Conservation (phyloP, 2,329 filamentous ascomycete species). For the Atkinsonella texensis region DNA sequence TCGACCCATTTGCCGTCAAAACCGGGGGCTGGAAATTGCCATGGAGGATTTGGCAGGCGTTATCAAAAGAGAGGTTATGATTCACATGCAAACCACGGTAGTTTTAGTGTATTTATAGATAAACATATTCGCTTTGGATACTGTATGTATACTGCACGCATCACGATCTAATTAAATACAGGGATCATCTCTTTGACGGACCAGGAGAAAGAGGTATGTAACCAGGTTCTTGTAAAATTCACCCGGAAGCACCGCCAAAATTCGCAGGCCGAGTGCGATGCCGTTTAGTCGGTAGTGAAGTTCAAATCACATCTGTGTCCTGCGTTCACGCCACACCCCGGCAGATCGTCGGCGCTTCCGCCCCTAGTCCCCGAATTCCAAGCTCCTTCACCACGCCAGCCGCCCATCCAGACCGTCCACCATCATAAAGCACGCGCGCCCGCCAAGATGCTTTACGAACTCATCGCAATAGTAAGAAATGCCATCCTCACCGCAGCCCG, state of each 20-base stretch:
- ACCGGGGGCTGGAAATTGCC: constrained; percentile 66
- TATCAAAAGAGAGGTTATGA: constrained; percentile 37
- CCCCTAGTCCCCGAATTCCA: constrained; percentile 14
- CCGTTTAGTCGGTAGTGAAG: background rate
- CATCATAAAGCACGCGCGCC: constrained; percentile 13
- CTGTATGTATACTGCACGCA: background rate
- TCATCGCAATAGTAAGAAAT: constrained; percentile 78
- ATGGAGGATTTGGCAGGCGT: constrained; percentile 53
- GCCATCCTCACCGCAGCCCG: background rate
- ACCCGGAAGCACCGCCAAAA: too few relatives aligned
- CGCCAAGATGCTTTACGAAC: constrained; percentile 81
- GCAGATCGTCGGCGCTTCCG: constrained; percentile 18
- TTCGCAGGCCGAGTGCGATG: too few relatives aligned
- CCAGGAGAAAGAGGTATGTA: too few relatives aligned
- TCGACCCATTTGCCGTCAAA: constrained; percentile 63
- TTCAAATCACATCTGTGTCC: background rate
- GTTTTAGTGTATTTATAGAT: background rate
- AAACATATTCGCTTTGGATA: background rate
- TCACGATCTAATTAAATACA: too few relatives aligned
- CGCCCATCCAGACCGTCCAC: constrained; percentile 7
- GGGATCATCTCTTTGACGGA: too few relatives aligned
- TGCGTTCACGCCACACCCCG: constrained; percentile 5
- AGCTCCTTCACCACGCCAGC: constrained; percentile 7
- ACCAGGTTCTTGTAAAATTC: too few relatives aligned
- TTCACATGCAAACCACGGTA: constrained; percentile 3